Base-by-base conservation (phyloP, 2,329 filamentous ascomycete genomes). In the Thielaviopsis populi region DNA sequence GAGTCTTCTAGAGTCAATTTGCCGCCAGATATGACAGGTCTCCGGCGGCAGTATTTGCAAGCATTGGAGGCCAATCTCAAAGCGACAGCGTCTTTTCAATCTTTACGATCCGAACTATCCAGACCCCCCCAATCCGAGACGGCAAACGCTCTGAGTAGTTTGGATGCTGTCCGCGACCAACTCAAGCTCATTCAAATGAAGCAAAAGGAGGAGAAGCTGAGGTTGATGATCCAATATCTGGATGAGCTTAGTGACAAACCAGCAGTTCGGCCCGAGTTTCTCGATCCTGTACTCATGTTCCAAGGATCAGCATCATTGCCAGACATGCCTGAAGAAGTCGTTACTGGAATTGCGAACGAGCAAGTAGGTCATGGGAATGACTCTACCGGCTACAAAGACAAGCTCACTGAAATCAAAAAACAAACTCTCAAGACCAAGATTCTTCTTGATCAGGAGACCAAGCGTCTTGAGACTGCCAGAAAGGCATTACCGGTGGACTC, bases 361-460 rank as follows among this genome's bases (percentile, higher is more conserved):
- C 72, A 73, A 46, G 72, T 70, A 30, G 67, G 71, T 5, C 68
- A 72, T 1, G 77, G 74, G 76, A 59, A 74, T 73, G 0, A 75
- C 82, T 3, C 72, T 81, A 48, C 75, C 77, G 37, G 75, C 77
- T 33, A 72, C 11, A 41, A 62, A 30, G 62, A 62, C 5, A 46
- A 30, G 8, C 40, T 62, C 7, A 50, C 40, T 5, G 59, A 62
- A 22, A 40, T 87, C 5, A 82, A 85, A 68, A 84, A 81, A 69
- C 78, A 79, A 0, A 78, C 83, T 2, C 71, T 87, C 40, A 78
- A 79, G 41, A 78, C 83, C 19, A 85, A 83, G 68, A 71, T 85
- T 19, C 73, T 80, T 6, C 74, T 84, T 0, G 77, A 78, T 67
- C 78, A 76, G 60, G 83, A 86, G 69, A 80, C 84, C 69, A 77